Evolutionary conservation across 2,329 filamentous ascomycete genomes (phyloP), one percentile per base, ranked within the genome.

Genomic region (Aureobasidium mangrovei): DNA sequence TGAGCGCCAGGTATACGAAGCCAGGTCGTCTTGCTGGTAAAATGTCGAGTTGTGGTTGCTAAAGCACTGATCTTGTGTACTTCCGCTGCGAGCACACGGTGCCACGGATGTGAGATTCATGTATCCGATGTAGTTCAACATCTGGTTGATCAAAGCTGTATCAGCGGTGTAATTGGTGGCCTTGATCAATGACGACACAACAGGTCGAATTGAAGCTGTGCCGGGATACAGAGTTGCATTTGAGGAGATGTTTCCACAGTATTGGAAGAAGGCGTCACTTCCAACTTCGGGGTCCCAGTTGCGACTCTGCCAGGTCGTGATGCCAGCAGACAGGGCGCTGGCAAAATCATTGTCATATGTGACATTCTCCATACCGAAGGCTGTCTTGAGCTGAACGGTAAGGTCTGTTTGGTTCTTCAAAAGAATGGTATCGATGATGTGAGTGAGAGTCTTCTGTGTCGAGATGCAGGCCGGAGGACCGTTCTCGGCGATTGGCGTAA

Each of bases 401-500:
- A 74, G 72, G 0, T 69, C 63, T 0, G 64, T 66, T 7, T 66
- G 64, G 56, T 78, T 71, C 49, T 75, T 69, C 45, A 78, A 65
- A 7, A 83, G 65, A 58, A 84, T 80, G 36, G 74, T 79, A 61
- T 85, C 82, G 4, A 83, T 65, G 8, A 83, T 72, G 56, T 81
- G 71, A 26, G 75, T 77, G 40, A 83, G 67, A 32, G 79, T 82
- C 63, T 86, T 82, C 0, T 82, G 84, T 1, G 77, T 77, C 1
- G 73, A 69, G 35, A 90, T 77, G 64, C 88, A 93, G 32, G 80
- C 77, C 0, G 75, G 71, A 8, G 81, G 79, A 7, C 70, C 81
- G 55, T 77, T 78, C 18, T 76, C 65, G 9, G 79, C 73, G 54
- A 82, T 74, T 0, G 81, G 77, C 62, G 81, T 79, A 59, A 74